phyloP scores from a whole-genome alignment of 2,329 filamentous ascomycete genomes.

The Triangularia verruculosa region DNA sequence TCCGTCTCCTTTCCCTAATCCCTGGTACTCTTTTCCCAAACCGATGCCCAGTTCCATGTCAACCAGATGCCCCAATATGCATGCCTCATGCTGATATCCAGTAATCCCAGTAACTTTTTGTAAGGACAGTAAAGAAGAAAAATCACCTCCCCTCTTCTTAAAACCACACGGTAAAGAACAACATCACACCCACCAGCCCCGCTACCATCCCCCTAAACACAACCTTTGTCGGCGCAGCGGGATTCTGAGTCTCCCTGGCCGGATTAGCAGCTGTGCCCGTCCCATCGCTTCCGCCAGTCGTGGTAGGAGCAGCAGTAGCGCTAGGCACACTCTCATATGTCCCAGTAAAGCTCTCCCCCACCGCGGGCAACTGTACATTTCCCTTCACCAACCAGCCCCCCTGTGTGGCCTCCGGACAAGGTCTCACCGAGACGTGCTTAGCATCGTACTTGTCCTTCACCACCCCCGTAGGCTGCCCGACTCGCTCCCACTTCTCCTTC shows the following conservation, averaged over 20 bases:
- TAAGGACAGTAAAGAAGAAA: background rate
- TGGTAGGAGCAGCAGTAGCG: slow-evolving; percentile 33
- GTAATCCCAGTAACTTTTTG: slow-evolving; percentile 7
- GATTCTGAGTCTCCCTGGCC: slow-evolving; percentile 32
- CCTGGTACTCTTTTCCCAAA: background rate
- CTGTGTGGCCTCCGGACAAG: slow-evolving; percentile 67
- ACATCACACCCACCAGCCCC: slow-evolving; percentile 50
- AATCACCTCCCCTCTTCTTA: slow-evolving; percentile 30
- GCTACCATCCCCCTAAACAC: slow-evolving; percentile 46
- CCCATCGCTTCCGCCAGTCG: slow-evolving; percentile 22
- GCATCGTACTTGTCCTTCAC: slow-evolving; percentile 60
- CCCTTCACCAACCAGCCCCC: slow-evolving; percentile 72
- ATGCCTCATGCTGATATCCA: background rate
- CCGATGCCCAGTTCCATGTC: background rate
- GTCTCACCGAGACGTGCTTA: slow-evolving; percentile 56
- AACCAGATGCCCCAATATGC: background rate
- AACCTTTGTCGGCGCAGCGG: slow-evolving; percentile 45
- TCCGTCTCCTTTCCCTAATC: background rate
- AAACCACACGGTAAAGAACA: slow-evolving; percentile 51
- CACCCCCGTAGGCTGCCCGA: slow-evolving; percentile 65
- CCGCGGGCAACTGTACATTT: slow-evolving; percentile 63
- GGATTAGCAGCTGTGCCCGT: background rate
- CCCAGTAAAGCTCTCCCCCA: slow-evolving; percentile 53
- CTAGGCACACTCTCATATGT: slow-evolving; percentile 27
- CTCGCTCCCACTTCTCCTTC: slow-evolving; percentile 69